Conservation (phyloP, 768 basidiomycete species). For the Termitomyces sp. region DNA sequence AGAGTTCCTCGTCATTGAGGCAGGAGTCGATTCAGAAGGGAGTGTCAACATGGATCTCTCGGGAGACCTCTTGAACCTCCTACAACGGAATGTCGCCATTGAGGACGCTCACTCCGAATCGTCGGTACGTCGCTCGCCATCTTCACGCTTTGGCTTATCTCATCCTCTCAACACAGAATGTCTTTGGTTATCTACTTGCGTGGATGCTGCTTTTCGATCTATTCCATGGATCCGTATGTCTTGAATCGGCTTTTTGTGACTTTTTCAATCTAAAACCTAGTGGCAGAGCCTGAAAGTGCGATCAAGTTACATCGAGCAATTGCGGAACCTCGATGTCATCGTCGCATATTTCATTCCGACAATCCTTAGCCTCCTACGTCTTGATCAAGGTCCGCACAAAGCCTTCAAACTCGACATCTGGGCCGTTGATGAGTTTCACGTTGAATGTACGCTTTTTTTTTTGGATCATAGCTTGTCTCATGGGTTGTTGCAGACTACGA, state of each 20-base stretch:
- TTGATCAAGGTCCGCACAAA: conserved; percentile 64
- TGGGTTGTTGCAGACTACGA: conserved; percentile 52
- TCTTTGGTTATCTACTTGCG: conserved; percentile 70
- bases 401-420: conserved; percentile 83
- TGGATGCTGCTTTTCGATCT: conserved; percentile 92
- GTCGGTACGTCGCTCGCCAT: conserved; percentile 27
- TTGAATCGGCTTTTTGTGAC: not conserved
- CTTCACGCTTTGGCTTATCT: not conserved
- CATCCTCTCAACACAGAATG: conserved; percentile 29
- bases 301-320: conserved; percentile 81
- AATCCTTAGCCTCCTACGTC: conserved; percentile 61
- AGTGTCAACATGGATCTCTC: conserved; percentile 58
- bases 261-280: too few relatives aligned
- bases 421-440: conserved; percentile 79
- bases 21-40: conserved; percentile 72
- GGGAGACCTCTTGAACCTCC: conserved; percentile 58
- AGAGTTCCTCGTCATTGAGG: conserved; percentile 83
- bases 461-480: not conserved
- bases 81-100: conserved; percentile 47
- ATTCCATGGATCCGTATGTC: conserved; percentile 79
- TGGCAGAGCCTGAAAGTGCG: conserved; percentile 86
- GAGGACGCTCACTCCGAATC: conserved; percentile 36
- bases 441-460: conserved; percentile 54
- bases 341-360: conserved; percentile 65
- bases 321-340: conserved; percentile 71